Evolutionary conservation across 768 basidiomycete species (phyloP), one percentile per base, ranked within the genome.

Genomic region (Arthromyces matolae): DNA sequence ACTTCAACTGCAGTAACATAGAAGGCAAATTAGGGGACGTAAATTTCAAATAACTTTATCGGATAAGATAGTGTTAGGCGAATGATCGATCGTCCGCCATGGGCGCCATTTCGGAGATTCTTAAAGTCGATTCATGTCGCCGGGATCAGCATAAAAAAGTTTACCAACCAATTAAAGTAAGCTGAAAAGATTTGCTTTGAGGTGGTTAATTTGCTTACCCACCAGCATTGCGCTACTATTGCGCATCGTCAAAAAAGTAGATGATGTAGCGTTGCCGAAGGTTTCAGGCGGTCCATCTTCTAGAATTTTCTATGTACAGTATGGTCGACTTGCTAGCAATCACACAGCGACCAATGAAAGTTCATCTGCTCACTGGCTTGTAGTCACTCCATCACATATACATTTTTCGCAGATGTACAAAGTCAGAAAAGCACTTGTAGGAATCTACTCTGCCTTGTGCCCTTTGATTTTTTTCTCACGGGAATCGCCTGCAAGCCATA

Each of bases 401-500:
- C 42, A 54, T 37, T 42, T 51, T 48, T 20, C 38, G 41, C 39
- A 47, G 35, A 51, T 27, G 24, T 36, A 34, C 31, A 28, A 38
- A 34, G 39, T 46, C 42, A 42, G 34, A 51, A 34, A 42, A 49
- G n/a, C n/a, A n/a, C n/a, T n/a, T n/a, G n/a, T n/a, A n/a, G n/a
- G n/a, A n/a, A n/a, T 50, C 61, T 71, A 77, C 63, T 77, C 73
- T 18, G 68, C 55, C 64, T 77, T 76, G 34, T 61, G 56, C 13
- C 62, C 63, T 49, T 76, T 75, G 7, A 61, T 65, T 64, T 78
- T 84, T 61, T 71, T 79, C 54, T 83, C 84, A 52, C 72, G 74
- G n/a, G 79, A 79, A 41, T 92, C 91, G 18, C 88, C 91, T 13
- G 86, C 83, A 29, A 96, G 71, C 91, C 93, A 99, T 18, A 95